Evolutionary conservation across 148 eudicot species (phyloP).

Genomic region (Heliamphora exappendiculata): DNA sequence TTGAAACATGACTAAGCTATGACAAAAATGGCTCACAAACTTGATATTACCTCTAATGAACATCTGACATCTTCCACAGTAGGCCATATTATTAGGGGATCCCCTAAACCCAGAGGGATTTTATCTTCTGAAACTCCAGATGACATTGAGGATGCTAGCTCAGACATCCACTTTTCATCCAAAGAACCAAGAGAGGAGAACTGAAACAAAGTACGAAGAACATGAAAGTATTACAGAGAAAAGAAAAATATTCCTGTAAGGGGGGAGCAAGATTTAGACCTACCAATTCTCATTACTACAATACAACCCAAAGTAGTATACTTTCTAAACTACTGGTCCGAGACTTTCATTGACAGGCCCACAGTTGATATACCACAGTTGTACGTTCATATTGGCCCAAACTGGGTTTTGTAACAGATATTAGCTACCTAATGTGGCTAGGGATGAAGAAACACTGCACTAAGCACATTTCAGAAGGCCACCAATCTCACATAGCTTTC

Average conservation of each 20-base stretch:
- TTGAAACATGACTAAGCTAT: too few species aligned
- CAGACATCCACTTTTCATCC: conserved; percentile 99
- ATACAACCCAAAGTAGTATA: neutral
- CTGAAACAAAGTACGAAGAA: conserved; percentile 33
- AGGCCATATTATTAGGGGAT: conserved; percentile 83
- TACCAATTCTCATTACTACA: neutral
- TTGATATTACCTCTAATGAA: conserved; percentile 75
- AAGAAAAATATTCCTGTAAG: neutral
- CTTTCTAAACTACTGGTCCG: neutral
- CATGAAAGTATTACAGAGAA: conserved; percentile 1
- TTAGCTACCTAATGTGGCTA: neutral
- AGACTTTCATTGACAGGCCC: neutral
- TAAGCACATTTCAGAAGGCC: neutral
- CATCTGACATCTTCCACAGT: conserved; percentile 90
- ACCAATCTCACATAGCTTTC: neutral
- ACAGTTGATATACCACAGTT: neutral
- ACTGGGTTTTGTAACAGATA: neutral
- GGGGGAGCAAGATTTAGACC: neutral
- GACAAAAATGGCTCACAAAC: too few species aligned
- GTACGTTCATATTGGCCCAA: neutral
- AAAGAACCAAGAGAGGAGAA: conserved; percentile 95
- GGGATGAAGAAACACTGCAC: neutral
- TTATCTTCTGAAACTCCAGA: conserved; percentile 66
- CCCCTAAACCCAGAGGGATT: conserved; percentile 69
- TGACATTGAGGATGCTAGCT: conserved; percentile 76